Conservation (phyloP, 805 yeast genomes). For the Saturnispora diversa region DNA sequence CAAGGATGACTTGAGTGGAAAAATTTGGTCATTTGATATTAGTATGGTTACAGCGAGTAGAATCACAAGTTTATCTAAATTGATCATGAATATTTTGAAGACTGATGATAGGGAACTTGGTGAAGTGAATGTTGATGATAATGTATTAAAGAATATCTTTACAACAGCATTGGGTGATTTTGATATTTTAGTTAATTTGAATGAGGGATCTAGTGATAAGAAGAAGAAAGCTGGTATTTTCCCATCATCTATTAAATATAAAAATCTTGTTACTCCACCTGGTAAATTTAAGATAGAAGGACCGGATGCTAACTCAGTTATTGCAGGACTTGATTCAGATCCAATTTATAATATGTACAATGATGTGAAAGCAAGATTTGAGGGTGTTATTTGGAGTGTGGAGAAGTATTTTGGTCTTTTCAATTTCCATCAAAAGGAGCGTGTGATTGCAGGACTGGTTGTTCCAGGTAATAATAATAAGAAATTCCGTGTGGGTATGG, state of each 20-base stretch:
- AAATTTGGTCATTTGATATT: conserved; percentile 49
- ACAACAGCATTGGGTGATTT: conserved; percentile 79
- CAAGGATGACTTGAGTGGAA: conserved; percentile 79
- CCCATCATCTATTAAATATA: conserved; percentile 42
- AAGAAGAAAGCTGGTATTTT: conserved; percentile 47
- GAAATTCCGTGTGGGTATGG: conserved; percentile 74
- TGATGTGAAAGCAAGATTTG: conserved; percentile 57
- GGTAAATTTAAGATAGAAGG: conserved; percentile 28
- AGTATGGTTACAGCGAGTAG: conserved; percentile 76
- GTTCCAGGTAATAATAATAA: conserved; percentile 56
- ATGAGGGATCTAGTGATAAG: conserved; percentile 20
- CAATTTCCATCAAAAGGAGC: conserved; percentile 18
- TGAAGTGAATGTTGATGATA: conserved; percentile 17
- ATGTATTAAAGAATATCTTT: conserved; percentile 51
- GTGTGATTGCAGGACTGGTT: conserved; percentile 73
- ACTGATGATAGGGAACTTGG: conserved; percentile 26
- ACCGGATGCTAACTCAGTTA: not conserved
- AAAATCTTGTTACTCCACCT: conserved; percentile 42
- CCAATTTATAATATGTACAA: conserved; percentile 51
- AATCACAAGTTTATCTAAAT: conserved; percentile 78
- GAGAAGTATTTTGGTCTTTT: conserved; percentile 39
- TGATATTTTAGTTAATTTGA: conserved; percentile 65
- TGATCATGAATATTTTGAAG: conserved; percentile 47
- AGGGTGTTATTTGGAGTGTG: conserved; percentile 62
- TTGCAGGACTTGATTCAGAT: conserved; percentile 34